Base-by-base conservation (phyloP, 1,284 basidiomycete genomes). In the Apiotrichum sp. region DNA sequence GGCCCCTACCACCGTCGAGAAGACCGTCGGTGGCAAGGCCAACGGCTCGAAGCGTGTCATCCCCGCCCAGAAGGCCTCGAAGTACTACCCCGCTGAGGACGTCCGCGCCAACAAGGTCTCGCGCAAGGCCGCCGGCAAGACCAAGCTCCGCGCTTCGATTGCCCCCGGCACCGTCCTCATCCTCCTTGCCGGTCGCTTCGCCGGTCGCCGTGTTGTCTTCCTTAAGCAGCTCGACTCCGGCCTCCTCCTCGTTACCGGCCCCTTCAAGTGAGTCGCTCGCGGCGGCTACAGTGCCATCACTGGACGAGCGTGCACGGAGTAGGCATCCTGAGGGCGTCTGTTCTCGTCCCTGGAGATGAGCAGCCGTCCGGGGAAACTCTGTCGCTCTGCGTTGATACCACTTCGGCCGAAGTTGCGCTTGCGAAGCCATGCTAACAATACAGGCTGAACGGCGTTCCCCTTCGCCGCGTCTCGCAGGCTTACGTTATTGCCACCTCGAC, bases 401-500 rank as follows among this genome's bases (percentile, higher is more conserved):
- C 22, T 22, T 22, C 22, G 22, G 22, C 22, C 22, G 22, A 22
- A 22, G 22, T 22, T 22, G 22, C 22, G 22, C 22, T 22, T 22
- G 22, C 22, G 22, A 22, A 22, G 22, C 22, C 22, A 22, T 22
- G 22, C 22, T 22, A 22, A 22, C 22, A 22, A 22, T 22, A 22
- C 59, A 72, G 72, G 62, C 64, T 98, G 77, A 99, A 98, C 80
- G 96, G 96, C 78, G 95, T 99, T 46, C 96, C 96, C 69, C 83
- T 99, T 75, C 86, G 95, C 77, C 86, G 96, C 77, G 93, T 99
- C 64, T 96, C 95, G 83, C 95, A 98, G 83, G 93, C 96, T 57
- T 99, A 98, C 78, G 93, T 96, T 63, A 98, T 99, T 73, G 92
- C 95, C 63, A 99, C 96, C 62, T 93, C 93, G 62, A 98, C 96